Evolutionary conservation across 345 rosid species (phyloP), one percentile per base, ranked within the genome.

Genomic region (Litchi chinensis): DNA sequence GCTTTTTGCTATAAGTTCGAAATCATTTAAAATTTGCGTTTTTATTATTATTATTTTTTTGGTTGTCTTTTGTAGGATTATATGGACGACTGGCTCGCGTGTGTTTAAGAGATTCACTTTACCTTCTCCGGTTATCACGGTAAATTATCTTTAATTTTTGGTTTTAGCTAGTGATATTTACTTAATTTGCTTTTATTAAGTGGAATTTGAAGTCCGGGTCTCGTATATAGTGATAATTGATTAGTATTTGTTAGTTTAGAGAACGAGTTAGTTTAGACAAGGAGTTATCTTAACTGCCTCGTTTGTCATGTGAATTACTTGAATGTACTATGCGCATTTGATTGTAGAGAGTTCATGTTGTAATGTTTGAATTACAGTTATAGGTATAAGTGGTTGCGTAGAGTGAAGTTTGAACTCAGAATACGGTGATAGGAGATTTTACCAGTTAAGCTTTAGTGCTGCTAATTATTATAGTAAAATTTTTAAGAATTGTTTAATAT

Each of bases 31-130:
- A 54, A 15, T 2, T 32, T 54, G n/a, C 65, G 22, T 60, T 60
- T 22, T n/a, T 1, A 59, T n/a, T n/a, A 59, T 8, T n/a, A 3
- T 59, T 19, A 9, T 19, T 22, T 2, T 21, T 60, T 9, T 60
- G n/a, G 26, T 54, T 54, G 59, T 70, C n/a, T 73, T 16, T 59
- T 68, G 68, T 83, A 93, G 97, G 78, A 88, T 91, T 65, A 89
- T 88, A 75, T 93, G 97, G 97, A 85, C 89, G 8, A 81, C 83
- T 63, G 93, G 93, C 59, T 85, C 94, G 12, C 88, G 93, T 52
- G 91, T 93, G 44, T 89, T 86, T 76, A 91, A 90, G 85, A 89
- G 95, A 81, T 90, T 93, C 85, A 90, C 93, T 43, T 79, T 90
- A 80, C 82, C 92, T 76, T 88, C 97, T 56, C 76, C 88, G 54